phyloP scores from a whole-genome alignment of 108 stramenopile species.

The Cyclostephanos invisitatus region DNA sequence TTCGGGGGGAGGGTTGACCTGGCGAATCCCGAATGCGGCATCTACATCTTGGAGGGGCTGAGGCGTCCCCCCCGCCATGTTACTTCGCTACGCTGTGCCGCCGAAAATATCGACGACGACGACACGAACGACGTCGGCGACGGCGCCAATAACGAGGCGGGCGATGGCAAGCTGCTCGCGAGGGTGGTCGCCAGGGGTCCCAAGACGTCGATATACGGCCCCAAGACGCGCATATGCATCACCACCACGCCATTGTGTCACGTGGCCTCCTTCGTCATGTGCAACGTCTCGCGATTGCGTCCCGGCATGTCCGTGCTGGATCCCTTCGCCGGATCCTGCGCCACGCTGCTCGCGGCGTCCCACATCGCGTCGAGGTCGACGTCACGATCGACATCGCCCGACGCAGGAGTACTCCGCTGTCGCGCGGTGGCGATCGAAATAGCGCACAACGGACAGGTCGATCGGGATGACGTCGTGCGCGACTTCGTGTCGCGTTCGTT shows the following conservation, averaged over 20 bases:
- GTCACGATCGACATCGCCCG: neutral
- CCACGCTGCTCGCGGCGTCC: slow-evolving; percentile 78
- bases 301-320: slow-evolving; percentile 59
- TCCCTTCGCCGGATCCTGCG: slow-evolving; percentile 81
- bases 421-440: slow-evolving; percentile 85
- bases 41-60: slow-evolving; percentile 84
- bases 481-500: slow-evolving; percentile 73
- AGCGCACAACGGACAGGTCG: slow-evolving; percentile 68
- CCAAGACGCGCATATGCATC: slow-evolving; percentile 81
- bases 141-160: slow-evolving; percentile 1
- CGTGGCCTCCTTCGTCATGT: slow-evolving; percentile 78
- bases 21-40: slow-evolving; percentile 62
- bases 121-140: neutral
- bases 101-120: neutral
- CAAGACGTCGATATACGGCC: slow-evolving; percentile 62
- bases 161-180: slow-evolving; percentile 44
- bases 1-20: slow-evolving; percentile 76
- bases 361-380: slow-evolving; percentile 63
- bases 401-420: slow-evolving; percentile 7
- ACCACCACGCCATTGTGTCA: slow-evolving; percentile 85
- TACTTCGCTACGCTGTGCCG: too few relatives aligned
- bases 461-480: slow-evolving; percentile 62
- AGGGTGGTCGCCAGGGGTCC: slow-evolving; percentile 65
- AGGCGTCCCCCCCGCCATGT: neutral
- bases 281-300: slow-evolving; percentile 66